Evolutionary conservation across 73 alveolate species (phyloP).

Genomic region (Tetrahymena malaccensis): DNA sequence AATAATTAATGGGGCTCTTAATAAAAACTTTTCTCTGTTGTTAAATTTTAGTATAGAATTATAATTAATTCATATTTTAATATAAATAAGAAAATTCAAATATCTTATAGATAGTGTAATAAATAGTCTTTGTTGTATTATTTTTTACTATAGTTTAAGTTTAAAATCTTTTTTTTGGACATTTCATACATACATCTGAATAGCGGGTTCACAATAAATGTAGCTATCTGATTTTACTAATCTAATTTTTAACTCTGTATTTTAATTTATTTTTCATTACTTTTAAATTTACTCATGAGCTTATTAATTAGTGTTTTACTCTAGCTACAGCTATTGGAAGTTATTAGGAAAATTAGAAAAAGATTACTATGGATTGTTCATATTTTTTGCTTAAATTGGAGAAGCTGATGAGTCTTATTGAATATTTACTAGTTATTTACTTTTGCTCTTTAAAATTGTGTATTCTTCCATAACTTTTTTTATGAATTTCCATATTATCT

Average conservation of each 20-base stretch:
- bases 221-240: too few species aligned
- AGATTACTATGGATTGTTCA: neutral
- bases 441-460: neutral
- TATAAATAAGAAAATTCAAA: neutral
- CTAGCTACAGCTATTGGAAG: too few species aligned
- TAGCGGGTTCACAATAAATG: too few species aligned
- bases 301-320: neutral
- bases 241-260: too few species aligned
- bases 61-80: neutral
- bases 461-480: neutral
- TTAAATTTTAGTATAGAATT: neutral
- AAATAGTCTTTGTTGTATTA: too few species aligned
- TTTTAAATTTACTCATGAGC: neutral
- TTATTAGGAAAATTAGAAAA: neutral
- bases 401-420: neutral
- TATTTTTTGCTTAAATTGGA: neutral
- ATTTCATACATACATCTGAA: neutral
- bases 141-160: neutral
- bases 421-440: neutral
- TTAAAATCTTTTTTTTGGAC: neutral
- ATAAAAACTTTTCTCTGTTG: neutral
- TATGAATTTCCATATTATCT: neutral
- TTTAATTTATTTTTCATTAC: neutral
- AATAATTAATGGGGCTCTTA: neutral
- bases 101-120: too few species aligned